Conservation (phyloP, 495 filamentous ascomycete species). For the Pseudotulostoma volvatum region DNA sequence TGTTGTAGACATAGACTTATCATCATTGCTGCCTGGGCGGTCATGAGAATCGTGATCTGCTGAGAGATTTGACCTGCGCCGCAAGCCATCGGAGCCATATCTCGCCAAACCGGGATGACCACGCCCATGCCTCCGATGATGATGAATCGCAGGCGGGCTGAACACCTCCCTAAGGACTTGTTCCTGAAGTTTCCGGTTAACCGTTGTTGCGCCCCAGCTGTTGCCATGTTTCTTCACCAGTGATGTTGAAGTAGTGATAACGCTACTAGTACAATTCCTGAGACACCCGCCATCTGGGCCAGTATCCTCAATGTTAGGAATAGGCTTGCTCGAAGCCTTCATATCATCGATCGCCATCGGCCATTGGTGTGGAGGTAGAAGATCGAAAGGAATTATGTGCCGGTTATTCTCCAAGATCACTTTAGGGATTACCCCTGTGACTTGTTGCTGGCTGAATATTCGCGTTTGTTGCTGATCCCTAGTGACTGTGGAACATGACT, state of each 20-base stretch:
- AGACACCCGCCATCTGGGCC: slow-evolving; percentile 1
- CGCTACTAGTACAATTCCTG: background rate
- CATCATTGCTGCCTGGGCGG: slow-evolving; percentile 13
- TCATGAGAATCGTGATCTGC: slow-evolving; percentile 3
- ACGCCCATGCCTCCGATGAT: slow-evolving; percentile 42
- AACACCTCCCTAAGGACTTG: slow-evolving; percentile 93
- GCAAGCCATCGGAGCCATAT: slow-evolving; percentile 22
- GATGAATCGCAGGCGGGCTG: slow-evolving; percentile 61
- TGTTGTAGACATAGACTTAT: slow-evolving; percentile 5
- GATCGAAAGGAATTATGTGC: slow-evolving; percentile 78
- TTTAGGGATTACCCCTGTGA: slow-evolving; percentile 53
- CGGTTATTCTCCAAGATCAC: slow-evolving; percentile 92
- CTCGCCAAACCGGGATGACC: slow-evolving; percentile 41
- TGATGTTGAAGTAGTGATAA: slow-evolving; percentile 9
- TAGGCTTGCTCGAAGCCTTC: background rate
- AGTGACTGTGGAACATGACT: slow-evolving; percentile 3
- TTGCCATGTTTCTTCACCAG: slow-evolving; percentile 29
- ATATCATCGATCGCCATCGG: slow-evolving; percentile 14
- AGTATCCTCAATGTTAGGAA: background rate
- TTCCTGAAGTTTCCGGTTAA: slow-evolving; percentile 75
- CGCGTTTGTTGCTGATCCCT: slow-evolving; percentile 33
- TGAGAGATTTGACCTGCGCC: slow-evolving; percentile 18
- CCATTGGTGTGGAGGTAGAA: slow-evolving; percentile 36
- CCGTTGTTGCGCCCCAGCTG: slow-evolving; percentile 90
- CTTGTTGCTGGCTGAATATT: slow-evolving; percentile 67